These are phyloP conservation scores for Fragaria vesca DNA, from an alignment of 306 rosid species.

Conservation along the genomic window DNA sequence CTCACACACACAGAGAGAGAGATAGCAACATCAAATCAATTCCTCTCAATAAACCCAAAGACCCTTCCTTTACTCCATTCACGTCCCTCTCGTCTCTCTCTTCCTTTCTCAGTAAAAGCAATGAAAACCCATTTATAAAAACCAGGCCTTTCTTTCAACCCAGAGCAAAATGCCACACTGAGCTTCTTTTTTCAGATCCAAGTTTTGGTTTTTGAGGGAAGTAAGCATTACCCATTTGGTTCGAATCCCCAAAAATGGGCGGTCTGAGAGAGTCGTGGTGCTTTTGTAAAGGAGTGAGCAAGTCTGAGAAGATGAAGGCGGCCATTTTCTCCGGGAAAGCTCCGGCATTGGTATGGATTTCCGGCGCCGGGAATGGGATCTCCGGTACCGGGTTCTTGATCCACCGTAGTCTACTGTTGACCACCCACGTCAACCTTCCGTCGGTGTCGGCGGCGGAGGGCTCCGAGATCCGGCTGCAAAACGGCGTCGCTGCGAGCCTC, in stretches of 20 bases:
- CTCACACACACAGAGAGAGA: not conserved
- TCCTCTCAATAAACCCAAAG: not conserved
- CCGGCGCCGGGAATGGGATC: constrained; percentile 35
- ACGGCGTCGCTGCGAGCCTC: constrained; percentile 63
- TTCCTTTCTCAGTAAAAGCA: not conserved
- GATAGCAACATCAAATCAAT: not conserved
- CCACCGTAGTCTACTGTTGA: constrained; percentile 82
- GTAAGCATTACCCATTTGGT: not conserved
- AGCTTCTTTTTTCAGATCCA: constrained; percentile 35
- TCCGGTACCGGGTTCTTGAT: constrained; percentile 71
- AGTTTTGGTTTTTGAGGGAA: not conserved
- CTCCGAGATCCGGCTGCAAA: constrained; percentile 82
- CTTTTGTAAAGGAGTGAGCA: constrained; percentile 91
- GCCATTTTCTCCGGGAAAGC: constrained; percentile 70
- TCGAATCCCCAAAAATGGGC: constrained; percentile 47
- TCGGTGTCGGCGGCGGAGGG: constrained; percentile 61
- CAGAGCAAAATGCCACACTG: constrained; percentile 12
- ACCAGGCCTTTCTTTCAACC: not conserved
- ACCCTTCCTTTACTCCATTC: constrained; percentile 42
- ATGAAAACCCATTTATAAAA: constrained; percentile 24
- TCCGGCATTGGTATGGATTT: constrained; percentile 66
- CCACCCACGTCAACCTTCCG: constrained; percentile 84
- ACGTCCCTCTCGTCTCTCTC: constrained; percentile 42
- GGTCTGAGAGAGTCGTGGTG: constrained; percentile 88
- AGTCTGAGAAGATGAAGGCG: constrained; percentile 78